Conservation (phyloP, 805 yeast species). For the Wickerhamomyces alni region DNA sequence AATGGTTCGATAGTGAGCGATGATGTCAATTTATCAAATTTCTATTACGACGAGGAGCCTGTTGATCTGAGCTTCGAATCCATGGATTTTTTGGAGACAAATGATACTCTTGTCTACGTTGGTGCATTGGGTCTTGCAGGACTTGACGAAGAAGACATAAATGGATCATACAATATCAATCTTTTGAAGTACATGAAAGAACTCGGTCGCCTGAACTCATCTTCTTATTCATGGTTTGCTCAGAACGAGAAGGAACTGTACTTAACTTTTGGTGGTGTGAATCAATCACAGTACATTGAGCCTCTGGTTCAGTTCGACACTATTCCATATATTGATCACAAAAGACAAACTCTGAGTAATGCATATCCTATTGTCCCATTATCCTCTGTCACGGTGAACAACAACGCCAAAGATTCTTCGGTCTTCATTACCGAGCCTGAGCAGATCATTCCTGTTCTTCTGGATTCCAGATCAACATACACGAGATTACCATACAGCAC, state of each 20-base stretch:
- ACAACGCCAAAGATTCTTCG: conserved; percentile 30
- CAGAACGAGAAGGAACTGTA: conserved; percentile 22
- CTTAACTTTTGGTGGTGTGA: conserved; percentile 55
- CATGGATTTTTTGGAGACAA: conserved; percentile 31
- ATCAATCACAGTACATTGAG: conserved; percentile 39
- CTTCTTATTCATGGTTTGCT: conserved; percentile 39
- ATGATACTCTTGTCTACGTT: conserved; percentile 28
- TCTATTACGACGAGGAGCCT: not conserved
- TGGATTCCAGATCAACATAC: conserved; percentile 49
- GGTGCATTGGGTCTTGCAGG: conserved; percentile 47
- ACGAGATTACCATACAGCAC: conserved; percentile 49
- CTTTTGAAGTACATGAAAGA: conserved; percentile 30
- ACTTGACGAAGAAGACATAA: conserved; percentile 5
- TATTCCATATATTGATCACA: conserved; percentile 32
- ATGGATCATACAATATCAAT: conserved; percentile 2
- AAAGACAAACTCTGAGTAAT: conserved; percentile 14
- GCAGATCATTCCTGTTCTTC: conserved; percentile 38
- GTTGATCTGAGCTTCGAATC: conserved; percentile 11
- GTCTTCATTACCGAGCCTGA: conserved; percentile 1
- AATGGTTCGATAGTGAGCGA: conserved; percentile 18
- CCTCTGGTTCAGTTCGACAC: conserved; percentile 43
- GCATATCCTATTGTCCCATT: conserved; percentile 44
- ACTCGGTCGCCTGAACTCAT: conserved; percentile 26
- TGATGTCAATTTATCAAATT: not conserved
- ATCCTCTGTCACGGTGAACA: conserved; percentile 35